Conservation (phyloP, 2,329 filamentous ascomycete species). For the Amauroascus verrucosus region DNA sequence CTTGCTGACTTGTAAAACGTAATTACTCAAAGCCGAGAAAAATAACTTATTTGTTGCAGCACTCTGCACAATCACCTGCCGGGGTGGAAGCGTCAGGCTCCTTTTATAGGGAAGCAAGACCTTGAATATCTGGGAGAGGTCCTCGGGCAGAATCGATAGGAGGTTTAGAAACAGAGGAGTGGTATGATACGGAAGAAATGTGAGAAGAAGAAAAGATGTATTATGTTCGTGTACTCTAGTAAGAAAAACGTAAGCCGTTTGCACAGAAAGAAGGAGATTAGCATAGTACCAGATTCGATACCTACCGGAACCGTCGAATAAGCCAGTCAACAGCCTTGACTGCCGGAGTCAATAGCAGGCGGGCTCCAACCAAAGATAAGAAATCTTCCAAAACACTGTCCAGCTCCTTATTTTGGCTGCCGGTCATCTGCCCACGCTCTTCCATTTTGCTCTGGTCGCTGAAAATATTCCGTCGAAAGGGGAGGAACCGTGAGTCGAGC, state of each 20-base stretch:
- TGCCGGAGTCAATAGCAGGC: slow-evolving; percentile 72
- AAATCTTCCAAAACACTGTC: slow-evolving; percentile 71
- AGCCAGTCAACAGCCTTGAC: slow-evolving; percentile 94
- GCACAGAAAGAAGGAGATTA: neutral
- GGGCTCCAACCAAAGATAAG: slow-evolving; percentile 64
- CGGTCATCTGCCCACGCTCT: slow-evolving; percentile 76
- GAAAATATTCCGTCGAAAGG: slow-evolving; percentile 72
- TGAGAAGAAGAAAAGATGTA: slow-evolving; percentile 63
- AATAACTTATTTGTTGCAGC: slow-evolving; percentile 69
- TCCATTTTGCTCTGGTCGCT: slow-evolving; percentile 85
- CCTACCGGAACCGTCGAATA: slow-evolving; percentile 74
- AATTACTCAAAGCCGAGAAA: slow-evolving; percentile 63
- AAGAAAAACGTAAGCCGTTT: neutral
- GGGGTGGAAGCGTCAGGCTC: slow-evolving; percentile 63
- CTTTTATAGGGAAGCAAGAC: slow-evolving; percentile 81
- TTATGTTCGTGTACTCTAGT: slow-evolving; percentile 82
- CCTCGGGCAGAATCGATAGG: slow-evolving; percentile 70
- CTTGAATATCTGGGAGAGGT: slow-evolving; percentile 62
- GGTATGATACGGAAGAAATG: slow-evolving; percentile 87
- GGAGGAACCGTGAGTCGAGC: slow-evolving; percentile 66
- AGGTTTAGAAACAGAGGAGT: slow-evolving; percentile 76
- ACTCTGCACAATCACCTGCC: slow-evolving; percentile 72
- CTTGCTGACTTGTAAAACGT: slow-evolving; percentile 64
- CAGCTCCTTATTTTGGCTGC: slow-evolving; percentile 69
- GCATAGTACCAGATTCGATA: neutral